A percentile compares a stretch with the other conserved stretches of the same genome.
phyloP scores from a whole-genome alignment of 2,329 filamentous ascomycete species.

The Raffaelea albimanens region DNA sequence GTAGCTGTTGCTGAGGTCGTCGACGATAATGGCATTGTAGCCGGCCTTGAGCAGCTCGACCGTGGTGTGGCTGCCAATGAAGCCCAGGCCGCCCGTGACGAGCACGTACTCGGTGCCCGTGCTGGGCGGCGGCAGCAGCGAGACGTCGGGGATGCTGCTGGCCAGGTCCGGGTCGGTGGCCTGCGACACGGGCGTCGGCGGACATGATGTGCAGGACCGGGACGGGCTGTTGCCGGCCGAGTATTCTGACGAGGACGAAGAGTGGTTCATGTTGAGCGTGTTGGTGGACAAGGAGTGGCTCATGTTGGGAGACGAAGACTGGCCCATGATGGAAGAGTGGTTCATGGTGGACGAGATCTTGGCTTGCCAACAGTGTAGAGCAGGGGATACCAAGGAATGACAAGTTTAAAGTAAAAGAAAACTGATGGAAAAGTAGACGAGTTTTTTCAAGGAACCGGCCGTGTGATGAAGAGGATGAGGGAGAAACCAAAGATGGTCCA shows the following conservation, averaged over 20 bases:
- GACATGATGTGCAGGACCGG: not conserved
- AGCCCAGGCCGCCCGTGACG: conserved; percentile 4
- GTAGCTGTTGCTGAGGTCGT: conserved; percentile 35
- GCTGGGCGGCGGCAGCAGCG: not conserved
- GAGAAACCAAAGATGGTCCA: too few species aligned
- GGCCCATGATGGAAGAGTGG: too few species aligned
- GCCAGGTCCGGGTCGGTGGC: conserved; percentile 1
- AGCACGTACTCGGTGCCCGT: conserved; percentile 1
- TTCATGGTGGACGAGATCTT: too few species aligned
- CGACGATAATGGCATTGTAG: conserved; percentile 30
- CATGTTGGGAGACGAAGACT: too few species aligned
- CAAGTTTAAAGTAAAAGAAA: not conserved
- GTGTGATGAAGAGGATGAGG: too few species aligned
- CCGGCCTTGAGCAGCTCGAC: conserved; percentile 5
- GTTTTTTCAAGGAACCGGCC: too few species aligned
- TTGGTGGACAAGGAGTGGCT: not conserved
- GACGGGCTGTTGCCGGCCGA: conserved; percentile 1
- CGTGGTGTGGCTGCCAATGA: conserved; percentile 5
- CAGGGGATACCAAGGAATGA: not conserved
- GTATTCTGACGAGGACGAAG: conserved; percentile 2
- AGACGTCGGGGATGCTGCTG: not conserved
- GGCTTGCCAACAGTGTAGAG: too few species aligned
- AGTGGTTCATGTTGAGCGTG: not conserved
- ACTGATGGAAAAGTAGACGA: too few species aligned
- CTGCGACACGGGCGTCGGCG: conserved; percentile 1